These are phyloP conservation scores for Penstemon barbatus DNA, from an alignment of 257 asterid species.

Conservation along the genomic window DNA sequence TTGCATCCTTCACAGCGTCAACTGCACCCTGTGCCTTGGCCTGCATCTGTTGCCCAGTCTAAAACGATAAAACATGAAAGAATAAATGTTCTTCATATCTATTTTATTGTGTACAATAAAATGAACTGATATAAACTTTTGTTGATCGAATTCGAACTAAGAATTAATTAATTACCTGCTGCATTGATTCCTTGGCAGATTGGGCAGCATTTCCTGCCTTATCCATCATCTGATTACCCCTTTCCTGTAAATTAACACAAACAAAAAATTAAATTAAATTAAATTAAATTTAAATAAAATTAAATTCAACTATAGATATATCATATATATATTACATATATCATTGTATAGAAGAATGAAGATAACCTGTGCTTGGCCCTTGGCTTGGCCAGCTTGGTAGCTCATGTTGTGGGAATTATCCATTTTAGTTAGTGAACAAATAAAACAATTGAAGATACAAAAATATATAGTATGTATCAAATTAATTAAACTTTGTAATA, in stretches of 20 bases:
- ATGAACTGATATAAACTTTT: too few species aligned
- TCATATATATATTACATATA: too few species aligned
- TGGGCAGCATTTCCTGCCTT: constrained; percentile 53
- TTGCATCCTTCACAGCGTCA: constrained; percentile 45
- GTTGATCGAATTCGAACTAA: too few species aligned
- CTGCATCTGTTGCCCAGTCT: constrained; percentile 45
- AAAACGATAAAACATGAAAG: neutral
- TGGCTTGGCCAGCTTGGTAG: constrained; percentile 61
- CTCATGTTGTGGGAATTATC: constrained; percentile 47
- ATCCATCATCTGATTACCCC: constrained; percentile 50
- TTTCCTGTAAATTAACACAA: constrained; percentile 37
- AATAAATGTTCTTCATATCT: too few species aligned
- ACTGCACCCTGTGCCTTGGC: constrained; percentile 47
- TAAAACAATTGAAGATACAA: too few species aligned
- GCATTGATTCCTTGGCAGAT: constrained; percentile 52
- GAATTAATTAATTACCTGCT: constrained; percentile 31
- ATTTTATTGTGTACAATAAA: too few species aligned
- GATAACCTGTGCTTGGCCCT: constrained; percentile 55
- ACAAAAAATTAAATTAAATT: too few species aligned
- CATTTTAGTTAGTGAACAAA: constrained; percentile 24
- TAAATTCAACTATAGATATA: too few species aligned
- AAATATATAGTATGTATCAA: too few species aligned
- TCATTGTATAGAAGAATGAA: too few species aligned
- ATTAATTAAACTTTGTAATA: too few species aligned
- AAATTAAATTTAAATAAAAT: too few species aligned